These are phyloP conservation scores for Neofusicoccum sp. DNA, from an alignment of 2,329 filamentous ascomycete species.

Conservation along the genomic window DNA sequence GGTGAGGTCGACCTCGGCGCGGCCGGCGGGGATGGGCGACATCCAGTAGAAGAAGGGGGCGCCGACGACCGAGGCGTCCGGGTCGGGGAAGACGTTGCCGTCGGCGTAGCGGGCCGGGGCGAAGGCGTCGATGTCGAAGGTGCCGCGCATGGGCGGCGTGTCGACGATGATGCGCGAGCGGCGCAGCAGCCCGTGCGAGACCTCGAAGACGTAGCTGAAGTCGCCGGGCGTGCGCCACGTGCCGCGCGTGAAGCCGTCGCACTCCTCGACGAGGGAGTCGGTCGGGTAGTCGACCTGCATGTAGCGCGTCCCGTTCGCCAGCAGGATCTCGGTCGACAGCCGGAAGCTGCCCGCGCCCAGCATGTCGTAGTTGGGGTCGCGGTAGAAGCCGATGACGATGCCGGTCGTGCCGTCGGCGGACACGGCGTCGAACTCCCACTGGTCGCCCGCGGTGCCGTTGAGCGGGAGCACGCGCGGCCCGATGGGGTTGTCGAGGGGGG, in stretches of 20 bases:
- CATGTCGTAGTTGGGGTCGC: not conserved
- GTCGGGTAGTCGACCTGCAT: not conserved
- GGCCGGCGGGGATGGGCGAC: not conserved
- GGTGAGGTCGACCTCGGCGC: not conserved
- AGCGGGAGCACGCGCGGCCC: not conserved
- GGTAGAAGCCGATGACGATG: not conserved
- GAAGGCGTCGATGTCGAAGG: not conserved
- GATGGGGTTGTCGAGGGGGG: not conserved
- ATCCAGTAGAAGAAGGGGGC: not conserved
- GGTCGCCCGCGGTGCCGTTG: not conserved
- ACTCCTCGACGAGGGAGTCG: not conserved
- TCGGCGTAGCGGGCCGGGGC: not conserved
- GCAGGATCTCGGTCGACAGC: not conserved
- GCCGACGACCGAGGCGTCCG: not conserved
- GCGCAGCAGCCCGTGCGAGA: not conserved
- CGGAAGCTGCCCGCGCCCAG: not conserved
- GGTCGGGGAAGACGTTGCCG: not conserved
- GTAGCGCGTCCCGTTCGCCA: not conserved
- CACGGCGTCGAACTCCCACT: not conserved
- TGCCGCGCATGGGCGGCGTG: not conserved
- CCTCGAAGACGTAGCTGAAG: not conserved
- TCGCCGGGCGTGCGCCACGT: not conserved
- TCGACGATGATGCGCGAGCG: not conserved
- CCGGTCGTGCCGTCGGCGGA: not conserved
- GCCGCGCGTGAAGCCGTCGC: not conserved